A percentile compares a stretch with the other conserved stretches of the same genome.
Evolutionary conservation across 1,139 yeast genomes (phyloP).

Genomic region (Diutina siamensis): DNA sequence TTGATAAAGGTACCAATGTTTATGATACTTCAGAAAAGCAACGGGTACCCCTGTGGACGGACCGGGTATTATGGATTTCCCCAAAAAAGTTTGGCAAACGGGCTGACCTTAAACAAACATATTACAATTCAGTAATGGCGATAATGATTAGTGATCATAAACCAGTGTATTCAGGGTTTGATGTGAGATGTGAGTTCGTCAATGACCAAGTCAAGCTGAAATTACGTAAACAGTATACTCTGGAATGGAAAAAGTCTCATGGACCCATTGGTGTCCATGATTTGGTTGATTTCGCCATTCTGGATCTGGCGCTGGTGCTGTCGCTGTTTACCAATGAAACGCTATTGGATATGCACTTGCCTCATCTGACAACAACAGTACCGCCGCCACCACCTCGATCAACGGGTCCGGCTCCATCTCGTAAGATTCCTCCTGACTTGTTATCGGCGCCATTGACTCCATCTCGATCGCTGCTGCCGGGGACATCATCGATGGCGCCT

Average conservation of each 20-base stretch:
- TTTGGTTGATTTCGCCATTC: background rate
- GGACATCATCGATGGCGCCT: background rate
- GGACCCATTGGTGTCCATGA: conserved; percentile 10
- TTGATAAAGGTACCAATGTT: conserved; percentile 82
- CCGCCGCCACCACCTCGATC: conserved; percentile 17
- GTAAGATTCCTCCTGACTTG: conserved; percentile 16
- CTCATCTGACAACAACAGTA: conserved; percentile 15
- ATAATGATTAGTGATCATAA: conserved; percentile 77
- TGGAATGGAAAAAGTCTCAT: conserved; percentile 21
- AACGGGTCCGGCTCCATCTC: conserved; percentile 11
- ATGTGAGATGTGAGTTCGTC: conserved; percentile 51
- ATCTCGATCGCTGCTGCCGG: conserved; percentile 22
- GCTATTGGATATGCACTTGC: conserved; percentile 25
- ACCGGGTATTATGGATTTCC: conserved; percentile 25
- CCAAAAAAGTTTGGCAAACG: background rate
- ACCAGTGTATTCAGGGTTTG: conserved; percentile 75
- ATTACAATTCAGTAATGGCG: conserved; percentile 43
- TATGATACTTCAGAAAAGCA: conserved; percentile 75
- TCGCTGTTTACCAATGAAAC: conserved; percentile 14
- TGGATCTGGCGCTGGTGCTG: background rate
- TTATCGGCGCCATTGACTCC: conserved; percentile 14
- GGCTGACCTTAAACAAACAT: background rate
- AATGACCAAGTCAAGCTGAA: conserved; percentile 27
- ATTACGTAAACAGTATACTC: conserved; percentile 23
- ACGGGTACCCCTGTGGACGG: conserved; percentile 96